Percentiles rank a stretch among this genome's conserved stretches.
Evolutionary conservation across 129 eudicot genomes (phyloP).

Genomic region (Ambrosia trifida): DNA sequence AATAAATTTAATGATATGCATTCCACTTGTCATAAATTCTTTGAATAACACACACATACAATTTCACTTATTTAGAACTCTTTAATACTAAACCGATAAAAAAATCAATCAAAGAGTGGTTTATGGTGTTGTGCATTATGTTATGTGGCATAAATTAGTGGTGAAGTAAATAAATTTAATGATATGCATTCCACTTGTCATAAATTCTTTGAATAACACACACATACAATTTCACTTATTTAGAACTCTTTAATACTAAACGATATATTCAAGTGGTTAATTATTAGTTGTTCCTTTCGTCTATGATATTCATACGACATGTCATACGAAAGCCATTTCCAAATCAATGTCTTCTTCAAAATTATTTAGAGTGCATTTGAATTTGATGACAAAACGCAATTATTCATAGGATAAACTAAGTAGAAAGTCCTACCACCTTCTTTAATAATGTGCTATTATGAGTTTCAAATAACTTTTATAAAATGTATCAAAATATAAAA

Average conservation of each 20-base stretch:
- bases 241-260: not conserved
- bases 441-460: not conserved
- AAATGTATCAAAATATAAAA: no score
- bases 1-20: not conserved
- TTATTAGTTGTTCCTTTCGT: slow-evolving; percentile 18
- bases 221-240: no score
- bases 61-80: not conserved
- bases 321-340: slow-evolving; percentile 11
- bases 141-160: not conserved
- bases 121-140: no score
- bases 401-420: slow-evolving; percentile 11
- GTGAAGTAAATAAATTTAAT: not conserved
- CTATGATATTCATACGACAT: slow-evolving; percentile 16
- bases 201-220: no score
- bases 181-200: not conserved
- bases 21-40: no score
- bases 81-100: not conserved
- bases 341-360: slow-evolving; percentile 2
- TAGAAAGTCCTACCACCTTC: slow-evolving; percentile 7
- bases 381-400: not conserved
- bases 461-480: not conserved
- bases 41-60: no score
- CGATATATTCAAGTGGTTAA: not conserved
- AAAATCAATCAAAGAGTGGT: no score
- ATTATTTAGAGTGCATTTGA: not conserved